Base-by-base conservation (phyloP, 2,329 filamentous ascomycete species). In the Didymella pinodella region DNA sequence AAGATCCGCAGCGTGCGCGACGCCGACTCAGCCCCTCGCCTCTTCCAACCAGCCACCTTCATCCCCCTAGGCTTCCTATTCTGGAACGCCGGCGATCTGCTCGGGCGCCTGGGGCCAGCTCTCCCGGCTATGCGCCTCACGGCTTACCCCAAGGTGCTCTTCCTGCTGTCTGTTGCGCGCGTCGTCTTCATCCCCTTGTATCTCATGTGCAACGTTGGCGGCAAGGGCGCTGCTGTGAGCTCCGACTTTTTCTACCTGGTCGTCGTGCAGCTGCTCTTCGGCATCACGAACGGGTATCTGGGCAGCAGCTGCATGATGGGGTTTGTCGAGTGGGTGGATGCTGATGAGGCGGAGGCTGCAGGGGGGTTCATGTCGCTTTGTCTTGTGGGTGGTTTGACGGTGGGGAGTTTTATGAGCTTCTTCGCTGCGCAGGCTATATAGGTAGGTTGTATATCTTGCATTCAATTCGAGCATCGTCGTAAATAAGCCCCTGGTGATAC, bases 331-430 rank as follows among this genome's bases (percentile, higher is more conserved):
- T 94, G 88, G 86, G 93, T 98, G 0, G 88, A 89, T 4, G 86
- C 89, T 1, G 87, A 89, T 10, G 94, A 99, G 80, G 84, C 90
- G 32, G 93, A 97, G 79, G 93, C 92, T 6, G 89, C 93, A 0
- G 95, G 94, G 46, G 92, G 90, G 1, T 98, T 98, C 75, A 98
- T 99, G 95, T 90, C 91, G 3, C 77, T 97, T 63, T 92, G 90
- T 75, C 85, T 98, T n/a, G 91, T 97, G 18, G 87, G 86, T 5
- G 95, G 95, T 0, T 79, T 98, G 77, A 86, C 92, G 2, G 83
- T 84, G 25, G 95, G 95, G n/a, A 98, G 94, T 78, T 77, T 98
- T 69, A 77, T 96, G 74, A 98, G 93, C 75, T 99, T 98, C 41
- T 59, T 59, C 12, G 56, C 50, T 14, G 50, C 50, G 1, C 56